These are phyloP conservation scores for Chaetomiaceae sp. DNA, from an alignment of 2,329 filamentous ascomycete species.

Conservation along the genomic window DNA sequence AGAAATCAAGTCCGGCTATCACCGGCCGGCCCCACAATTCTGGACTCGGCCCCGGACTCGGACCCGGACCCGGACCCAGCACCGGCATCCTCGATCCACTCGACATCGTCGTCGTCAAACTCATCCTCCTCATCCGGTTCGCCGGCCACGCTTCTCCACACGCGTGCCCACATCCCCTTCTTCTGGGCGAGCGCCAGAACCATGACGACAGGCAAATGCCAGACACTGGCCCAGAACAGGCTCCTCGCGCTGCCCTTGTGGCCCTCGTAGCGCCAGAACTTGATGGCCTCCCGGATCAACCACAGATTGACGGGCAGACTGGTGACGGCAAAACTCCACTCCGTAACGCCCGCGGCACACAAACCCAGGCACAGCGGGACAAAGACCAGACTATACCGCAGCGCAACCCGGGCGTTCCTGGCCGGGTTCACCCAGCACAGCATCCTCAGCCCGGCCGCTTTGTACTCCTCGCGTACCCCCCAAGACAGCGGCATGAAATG, in stretches of 20 bases:
- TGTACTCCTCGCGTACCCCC: conserved; percentile 86
- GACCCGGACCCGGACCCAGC: not conserved
- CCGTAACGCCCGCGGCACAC: conserved; percentile 75
- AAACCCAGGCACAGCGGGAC: conserved; percentile 80
- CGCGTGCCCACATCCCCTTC: conserved; percentile 81
- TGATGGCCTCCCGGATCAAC: conserved; percentile 74
- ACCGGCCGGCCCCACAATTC: not conserved
- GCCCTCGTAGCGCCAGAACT: conserved; percentile 76
- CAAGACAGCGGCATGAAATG: conserved; percentile 96
- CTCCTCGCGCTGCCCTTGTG: conserved; percentile 74
- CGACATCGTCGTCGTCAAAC: conserved; percentile 53
- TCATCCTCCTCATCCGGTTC: conserved; percentile 47
- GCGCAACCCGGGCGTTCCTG: conserved; percentile 78
- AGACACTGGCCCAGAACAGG: conserved; percentile 96
- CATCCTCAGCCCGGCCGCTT: conserved; percentile 64
- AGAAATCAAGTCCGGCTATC: not conserved
- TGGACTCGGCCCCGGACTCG: too few relatives aligned
- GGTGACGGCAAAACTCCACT: conserved; percentile 77
- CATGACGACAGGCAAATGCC: conserved; percentile 87
- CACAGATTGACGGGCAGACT: conserved; percentile 81
- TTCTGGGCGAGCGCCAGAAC: conserved; percentile 89
- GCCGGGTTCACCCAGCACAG: conserved; percentile 82
- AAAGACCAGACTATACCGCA: conserved; percentile 81
- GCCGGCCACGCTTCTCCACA: conserved; percentile 67
- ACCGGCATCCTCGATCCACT: conserved; percentile 2